Base-by-base conservation (phyloP, 352 stramenopile genomes). In the Thraustochytrium aureum region DNA sequence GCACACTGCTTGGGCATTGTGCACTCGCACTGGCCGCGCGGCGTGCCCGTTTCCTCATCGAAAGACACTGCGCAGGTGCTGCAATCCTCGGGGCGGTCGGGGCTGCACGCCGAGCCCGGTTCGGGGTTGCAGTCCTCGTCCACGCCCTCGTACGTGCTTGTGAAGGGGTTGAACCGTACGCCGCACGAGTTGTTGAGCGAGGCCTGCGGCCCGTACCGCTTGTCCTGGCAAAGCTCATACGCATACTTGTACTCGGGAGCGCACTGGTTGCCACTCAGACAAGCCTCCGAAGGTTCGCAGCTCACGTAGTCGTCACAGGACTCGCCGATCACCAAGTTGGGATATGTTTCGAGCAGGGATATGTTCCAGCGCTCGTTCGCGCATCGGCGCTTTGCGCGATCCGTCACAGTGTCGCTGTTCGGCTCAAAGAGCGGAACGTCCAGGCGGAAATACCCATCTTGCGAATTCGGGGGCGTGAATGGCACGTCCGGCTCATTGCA, bases 301-400 rank as follows among this genome's bases (percentile, higher is more conserved):
- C 47, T 35, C n/a, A 84, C 59, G 42, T 74, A 83, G 54, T 62
- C 61, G 37, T 65, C 54, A 67, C 79, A 84, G 0, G 75, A 83
- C 0, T 37, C 38, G 20, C 61, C 66, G 38, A 82, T 37, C 2
- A 54, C 38, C 32, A 67, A 4, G 14, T 64, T 17, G 12, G 69
- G 69, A 38, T 67, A 79, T 7, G 30, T 39, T 26, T 43, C 50
- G 4, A 79, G 14, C 1, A 60, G 5, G 22, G 37, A 22, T 14
- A 4, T 79, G 43, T 79, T 52, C 50, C 59, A 79, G 14, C 69
- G 50, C 56, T 61, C 69, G 20, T 45, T 12, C 12, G 69, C 39
- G 32, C 69, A 79, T 12, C 69, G 69, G 1, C 20, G 2, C 38
- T 50, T 12, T 10, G 69, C 69, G 47, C 69, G 69, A 14, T 79